A percentile compares a stretch with the other conserved stretches of the same genome.
Evolutionary conservation across 1,284 basidiomycete species (phyloP).

Genomic region (Grifola frondosa): DNA sequence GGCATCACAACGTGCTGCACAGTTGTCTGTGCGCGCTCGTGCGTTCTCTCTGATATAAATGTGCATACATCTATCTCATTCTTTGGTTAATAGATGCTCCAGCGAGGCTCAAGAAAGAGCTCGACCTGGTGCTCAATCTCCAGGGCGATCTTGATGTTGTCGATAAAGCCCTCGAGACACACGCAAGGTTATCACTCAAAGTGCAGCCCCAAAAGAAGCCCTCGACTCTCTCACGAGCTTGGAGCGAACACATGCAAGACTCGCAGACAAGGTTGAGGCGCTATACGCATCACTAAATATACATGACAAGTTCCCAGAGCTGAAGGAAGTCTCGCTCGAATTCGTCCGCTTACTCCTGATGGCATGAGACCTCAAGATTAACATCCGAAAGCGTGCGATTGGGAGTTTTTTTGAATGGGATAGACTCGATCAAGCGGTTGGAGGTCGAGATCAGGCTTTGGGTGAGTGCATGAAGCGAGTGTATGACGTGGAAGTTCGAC

Average conservation of each 20-base stretch:
- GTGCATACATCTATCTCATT: background rate
- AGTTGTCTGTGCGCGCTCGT: conserved; percentile 33
- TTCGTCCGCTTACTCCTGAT: conserved; percentile 35
- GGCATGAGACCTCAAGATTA: conserved; percentile 38
- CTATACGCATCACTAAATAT: conserved; percentile 39
- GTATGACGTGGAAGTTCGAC: background rate
- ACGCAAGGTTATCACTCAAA: conserved; percentile 15
- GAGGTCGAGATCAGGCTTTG: conserved; percentile 31
- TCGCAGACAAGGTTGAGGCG: conserved; percentile 20
- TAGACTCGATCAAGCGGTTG: conserved; percentile 33
- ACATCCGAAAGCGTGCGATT: conserved; percentile 35
- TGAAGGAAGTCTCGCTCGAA: conserved; percentile 29
- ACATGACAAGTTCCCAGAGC: conserved; percentile 31
- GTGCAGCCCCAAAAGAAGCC: conserved; percentile 9
- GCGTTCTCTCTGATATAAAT: conserved; percentile 12
- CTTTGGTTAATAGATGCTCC: conserved; percentile 33
- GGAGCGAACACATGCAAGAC: conserved; percentile 3
- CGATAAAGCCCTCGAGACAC: conserved; percentile 21
- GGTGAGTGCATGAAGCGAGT: conserved; percentile 22
- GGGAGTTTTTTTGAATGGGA: conserved; percentile 42
- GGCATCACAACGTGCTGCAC: conserved; percentile 28
- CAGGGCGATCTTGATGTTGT: conserved; percentile 34
- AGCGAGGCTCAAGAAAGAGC: conserved; percentile 33
- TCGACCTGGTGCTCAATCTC: conserved; percentile 35
- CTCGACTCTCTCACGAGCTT: background rate